Percentiles rank a stretch among this genome's conserved stretches.
These are phyloP conservation scores for Taiozyma sp. DNA, from an alignment of 1,139 yeast genomes.

Conservation along the genomic window DNA sequence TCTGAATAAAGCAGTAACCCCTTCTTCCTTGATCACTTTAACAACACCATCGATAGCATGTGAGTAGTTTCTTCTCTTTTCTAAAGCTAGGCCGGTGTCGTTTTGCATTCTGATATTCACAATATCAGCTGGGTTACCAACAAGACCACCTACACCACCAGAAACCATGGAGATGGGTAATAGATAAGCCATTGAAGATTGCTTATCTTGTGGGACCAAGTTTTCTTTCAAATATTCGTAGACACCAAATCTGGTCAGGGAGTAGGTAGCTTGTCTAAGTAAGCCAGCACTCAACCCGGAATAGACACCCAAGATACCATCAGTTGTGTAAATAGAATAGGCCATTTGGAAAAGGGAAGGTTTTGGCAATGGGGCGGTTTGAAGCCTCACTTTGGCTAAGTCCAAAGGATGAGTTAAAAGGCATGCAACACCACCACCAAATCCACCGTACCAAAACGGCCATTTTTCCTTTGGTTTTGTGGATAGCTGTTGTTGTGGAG, in stretches of 20 bases:
- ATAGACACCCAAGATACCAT: conserved; percentile 66
- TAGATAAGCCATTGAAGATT: conserved; percentile 31
- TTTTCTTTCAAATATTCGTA: conserved; percentile 70
- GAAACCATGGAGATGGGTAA: conserved; percentile 79
- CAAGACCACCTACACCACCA: conserved; percentile 78
- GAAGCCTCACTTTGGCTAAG: conserved; percentile 79
- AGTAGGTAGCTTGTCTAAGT: conserved; percentile 82
- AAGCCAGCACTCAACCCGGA: conserved; percentile 80
- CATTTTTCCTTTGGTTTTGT: conserved; percentile 23
- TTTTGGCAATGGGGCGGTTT: conserved; percentile 62
- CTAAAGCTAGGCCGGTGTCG: conserved; percentile 64
- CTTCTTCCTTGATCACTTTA: conserved; percentile 59
- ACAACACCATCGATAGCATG: conserved; percentile 75
- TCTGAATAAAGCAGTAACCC: conserved; percentile 53
- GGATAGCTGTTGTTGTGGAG: not conserved
- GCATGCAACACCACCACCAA: conserved; percentile 65
- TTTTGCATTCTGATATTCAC: conserved; percentile 91
- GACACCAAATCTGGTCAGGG: conserved; percentile 79
- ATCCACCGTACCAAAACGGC: conserved; percentile 58
- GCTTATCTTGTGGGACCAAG: conserved; percentile 32
- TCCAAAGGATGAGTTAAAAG: conserved; percentile 67
- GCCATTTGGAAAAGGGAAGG: conserved; percentile 60
- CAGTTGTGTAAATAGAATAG: conserved; percentile 49
- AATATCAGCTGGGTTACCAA: conserved; percentile 86
- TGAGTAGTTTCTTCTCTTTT: conserved; percentile 64